Base-by-base conservation (phyloP, 2,329 filamentous ascomycete species). In the Neurospora sp. region DNA sequence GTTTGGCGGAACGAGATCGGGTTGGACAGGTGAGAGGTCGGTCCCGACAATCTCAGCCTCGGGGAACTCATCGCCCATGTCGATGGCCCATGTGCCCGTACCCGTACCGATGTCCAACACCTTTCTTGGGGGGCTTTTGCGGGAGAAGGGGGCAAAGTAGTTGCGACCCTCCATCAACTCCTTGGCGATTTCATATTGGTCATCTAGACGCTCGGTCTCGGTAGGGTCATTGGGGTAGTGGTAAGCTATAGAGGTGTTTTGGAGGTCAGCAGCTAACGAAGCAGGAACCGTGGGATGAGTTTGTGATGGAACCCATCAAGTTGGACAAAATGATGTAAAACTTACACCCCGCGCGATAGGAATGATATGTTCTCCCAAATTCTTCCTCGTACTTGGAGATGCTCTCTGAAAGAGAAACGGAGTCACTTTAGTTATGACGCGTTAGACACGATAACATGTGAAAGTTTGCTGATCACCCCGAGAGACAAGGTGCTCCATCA, bases 1-100 rank as follows among this genome's bases (percentile, higher is more conserved):
- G 72, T 94, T 94, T 19, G 86, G 85, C 0, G 91, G 91, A 0
- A 93, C 89, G 67, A 86, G 82, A 4, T 81, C 80, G 2, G 89
- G 89, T 75, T 92, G 90, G 36, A 91, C 88, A 1, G 89, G 89
- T 0, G 89, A 91, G 6, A 92, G 82, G 75, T 92, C 90, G 9
- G 87, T 90, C 39, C 88, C 90, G 67, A 85, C 84, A 38, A 92
- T 83, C 71, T 84, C 79, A 11, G 89, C 81, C 4, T 83, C 76
- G 13, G 89, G 89, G 71, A 89, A 91, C 67, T 81, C 76, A 73
- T 89, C 86, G 74, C 87, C 88, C 81, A 92, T 86, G 75, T 90
- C 86, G 70, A 92, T 88, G 13, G 89, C 87, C 90, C 90, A 91
- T 77, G 87, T 87, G 46, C 84, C 84, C 43, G 85, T 85, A 72